Conservation (phyloP, 345 rosid genomes). For the Eucalyptus sp. region DNA sequence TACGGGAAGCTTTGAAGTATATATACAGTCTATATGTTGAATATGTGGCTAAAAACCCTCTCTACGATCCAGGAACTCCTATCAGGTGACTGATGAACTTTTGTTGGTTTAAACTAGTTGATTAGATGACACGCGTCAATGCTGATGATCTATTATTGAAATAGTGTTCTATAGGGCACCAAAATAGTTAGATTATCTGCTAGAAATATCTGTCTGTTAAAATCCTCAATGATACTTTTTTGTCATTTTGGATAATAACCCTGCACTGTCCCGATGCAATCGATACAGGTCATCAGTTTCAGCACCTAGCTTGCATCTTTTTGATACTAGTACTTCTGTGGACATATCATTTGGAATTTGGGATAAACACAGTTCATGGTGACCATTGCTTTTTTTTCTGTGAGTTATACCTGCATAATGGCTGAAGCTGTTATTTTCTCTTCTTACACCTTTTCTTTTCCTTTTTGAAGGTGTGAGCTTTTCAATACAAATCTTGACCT, state of each 20-base stretch:
- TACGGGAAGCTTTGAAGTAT: slow-evolving; percentile 68
- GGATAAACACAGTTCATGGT: neutral
- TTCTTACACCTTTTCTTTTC: neutral
- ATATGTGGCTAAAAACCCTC: slow-evolving; percentile 75
- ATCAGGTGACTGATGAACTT: slow-evolving; percentile 43
- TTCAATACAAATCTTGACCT: slow-evolving; percentile 74
- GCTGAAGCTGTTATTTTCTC: neutral
- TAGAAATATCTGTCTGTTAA: neutral
- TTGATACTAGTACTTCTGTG: neutral
- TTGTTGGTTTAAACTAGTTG: slow-evolving; percentile 29
- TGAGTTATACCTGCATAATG: neutral
- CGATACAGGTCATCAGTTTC: neutral
- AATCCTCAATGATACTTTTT: neutral
- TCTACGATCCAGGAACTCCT: slow-evolving; percentile 68
- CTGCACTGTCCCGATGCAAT: neutral
- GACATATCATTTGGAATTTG: neutral
- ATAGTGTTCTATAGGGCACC: neutral
- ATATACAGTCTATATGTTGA: slow-evolving; percentile 89
- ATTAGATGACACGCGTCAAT: neutral
- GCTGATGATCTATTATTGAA: neutral
- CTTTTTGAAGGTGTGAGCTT: slow-evolving; percentile 51
- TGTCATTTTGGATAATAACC: neutral
- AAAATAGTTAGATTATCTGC: neutral
- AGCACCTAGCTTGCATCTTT: neutral
- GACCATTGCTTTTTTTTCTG: neutral